Percentiles rank a stretch among this genome's conserved stretches.
These are phyloP conservation scores for Coniella lustricola DNA, from an alignment of 2,329 filamentous ascomycete species.

Conservation along the genomic window DNA sequence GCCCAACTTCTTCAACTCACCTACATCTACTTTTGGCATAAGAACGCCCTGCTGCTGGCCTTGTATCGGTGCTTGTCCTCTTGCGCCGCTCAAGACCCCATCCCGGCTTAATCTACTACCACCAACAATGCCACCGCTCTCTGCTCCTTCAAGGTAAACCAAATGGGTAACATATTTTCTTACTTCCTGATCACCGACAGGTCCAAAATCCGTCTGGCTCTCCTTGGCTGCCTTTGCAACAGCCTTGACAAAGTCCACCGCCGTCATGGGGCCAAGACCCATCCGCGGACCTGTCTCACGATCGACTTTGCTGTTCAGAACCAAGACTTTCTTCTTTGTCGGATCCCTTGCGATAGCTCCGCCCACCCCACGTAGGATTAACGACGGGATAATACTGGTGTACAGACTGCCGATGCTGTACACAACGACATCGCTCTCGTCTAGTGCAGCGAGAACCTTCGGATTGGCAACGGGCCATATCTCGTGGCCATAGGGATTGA, in stretches of 20 bases:
- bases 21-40: slow-evolving; percentile 63
- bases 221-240: slow-evolving; percentile 69
- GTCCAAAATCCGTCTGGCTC: slow-evolving; percentile 44
- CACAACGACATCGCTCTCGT: slow-evolving; percentile 60
- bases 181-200: slow-evolving; percentile 31
- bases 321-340: slow-evolving; percentile 64
- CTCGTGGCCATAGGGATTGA: slow-evolving; percentile 97
- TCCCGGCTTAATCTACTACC: neutral
- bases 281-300: slow-evolving; percentile 72
- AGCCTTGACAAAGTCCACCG: slow-evolving; percentile 73
- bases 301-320: slow-evolving; percentile 77
- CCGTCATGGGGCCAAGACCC: slow-evolving; percentile 58
- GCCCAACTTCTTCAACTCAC: slow-evolving; percentile 55
- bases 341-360: slow-evolving; percentile 40
- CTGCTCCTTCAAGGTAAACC: slow-evolving; percentile 62
- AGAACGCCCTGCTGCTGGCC: slow-evolving; percentile 31
- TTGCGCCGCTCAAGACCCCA: no score
- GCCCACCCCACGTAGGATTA: slow-evolving; percentile 72
- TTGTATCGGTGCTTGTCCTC: no score
- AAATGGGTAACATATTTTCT: slow-evolving; percentile 74
- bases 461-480: slow-evolving; percentile 81
- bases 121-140: neutral
- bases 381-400: slow-evolving; percentile 76
- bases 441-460: slow-evolving; percentile 64
- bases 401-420: slow-evolving; percentile 95